phyloP scores from a whole-genome alignment of 192 early-diverging fungal genomes.

The Chytriomyces sp. region DNA sequence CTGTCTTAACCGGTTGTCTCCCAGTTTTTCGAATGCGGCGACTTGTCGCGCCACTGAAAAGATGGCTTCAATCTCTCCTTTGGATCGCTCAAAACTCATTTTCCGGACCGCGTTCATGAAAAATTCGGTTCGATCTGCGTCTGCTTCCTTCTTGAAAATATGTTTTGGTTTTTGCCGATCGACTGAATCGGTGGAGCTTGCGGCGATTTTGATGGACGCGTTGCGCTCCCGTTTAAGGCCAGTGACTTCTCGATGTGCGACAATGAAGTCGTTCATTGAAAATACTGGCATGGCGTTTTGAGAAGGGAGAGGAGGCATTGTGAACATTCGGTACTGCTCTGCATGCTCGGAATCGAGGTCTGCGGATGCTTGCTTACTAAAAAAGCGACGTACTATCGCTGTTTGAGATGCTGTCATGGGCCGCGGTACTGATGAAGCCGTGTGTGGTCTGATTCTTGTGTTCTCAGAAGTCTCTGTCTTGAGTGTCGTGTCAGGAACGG shows the following conservation, averaged over 20 bases:
- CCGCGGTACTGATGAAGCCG: not conserved
- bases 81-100: constrained; percentile 2
- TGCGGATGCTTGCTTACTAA: too few relatives aligned
- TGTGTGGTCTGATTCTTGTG: not conserved
- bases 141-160: not conserved
- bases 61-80: constrained; percentile 7
- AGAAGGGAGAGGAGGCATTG: not conserved
- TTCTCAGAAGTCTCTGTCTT: not conserved
- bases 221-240: too few relatives aligned
- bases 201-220: not conserved
- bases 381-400: too few relatives aligned
- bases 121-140: not conserved
- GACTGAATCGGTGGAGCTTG: not conserved
- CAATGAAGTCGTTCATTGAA: not conserved
- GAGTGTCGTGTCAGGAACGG: not conserved
- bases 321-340: too few relatives aligned
- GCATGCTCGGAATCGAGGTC: too few relatives aligned
- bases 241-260: too few relatives aligned
- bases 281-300: not conserved
- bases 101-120: constrained; percentile 3
- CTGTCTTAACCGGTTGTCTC: constrained; percentile 1
- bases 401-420: not conserved
- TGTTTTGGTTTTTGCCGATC: not conserved
- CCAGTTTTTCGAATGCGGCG: constrained; percentile 21
- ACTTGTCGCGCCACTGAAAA: constrained; percentile 16